Evolutionary conservation across 2,329 filamentous ascomycete genomes (phyloP), one percentile per base, ranked within the genome.

Genomic region (Xylaria sp.): DNA sequence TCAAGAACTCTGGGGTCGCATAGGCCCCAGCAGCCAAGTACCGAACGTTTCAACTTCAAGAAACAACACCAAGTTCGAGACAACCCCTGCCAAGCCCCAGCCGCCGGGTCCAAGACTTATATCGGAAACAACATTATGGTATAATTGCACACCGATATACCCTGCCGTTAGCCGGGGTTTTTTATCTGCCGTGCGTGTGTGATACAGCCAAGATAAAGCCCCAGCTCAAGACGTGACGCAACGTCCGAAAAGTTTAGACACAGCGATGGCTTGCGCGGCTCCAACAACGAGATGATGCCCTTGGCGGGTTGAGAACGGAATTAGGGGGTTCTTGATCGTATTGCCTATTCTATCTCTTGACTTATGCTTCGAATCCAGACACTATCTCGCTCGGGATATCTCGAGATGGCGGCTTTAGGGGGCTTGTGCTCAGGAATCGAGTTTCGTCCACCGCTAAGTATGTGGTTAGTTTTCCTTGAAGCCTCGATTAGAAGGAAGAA

Each of bases 51-150:
- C 52, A 57, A 57, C 44, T 41, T 9, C 46, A 46, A 25, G 25
- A 28, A 37, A 37, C 34, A 37, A 44, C 28, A 31, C 28, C 28
- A 28, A 28, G 20, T n/a, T 50, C 20, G 12, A 61, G 20, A 25
- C 12, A 37, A 37, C 66, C 56, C 57, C 41, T 69, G 66, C 66
- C 62, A 58, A 69, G 67, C 41, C 31, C 50, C 46, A 51, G 37
- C 52, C 61, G 20, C 58, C 63, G 48, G 58, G 39, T 50, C 63
- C 20, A 52, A 37, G 51, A 23, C 23, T 54, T 39, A 37, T 25
- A n/a, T 52, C 34, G 34, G 58, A 52, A 10, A n/a, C 28, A 39
- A 12, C 15, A 25, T 46, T 46, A 25, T 46, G 15, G 8, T 18
- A 12, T 50, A 25, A 50, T 13, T 9, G 18, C 6, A 7, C 39